Evolutionary conservation across 441 rosid species (phyloP).

Genomic region (Brassica hybrid): DNA sequence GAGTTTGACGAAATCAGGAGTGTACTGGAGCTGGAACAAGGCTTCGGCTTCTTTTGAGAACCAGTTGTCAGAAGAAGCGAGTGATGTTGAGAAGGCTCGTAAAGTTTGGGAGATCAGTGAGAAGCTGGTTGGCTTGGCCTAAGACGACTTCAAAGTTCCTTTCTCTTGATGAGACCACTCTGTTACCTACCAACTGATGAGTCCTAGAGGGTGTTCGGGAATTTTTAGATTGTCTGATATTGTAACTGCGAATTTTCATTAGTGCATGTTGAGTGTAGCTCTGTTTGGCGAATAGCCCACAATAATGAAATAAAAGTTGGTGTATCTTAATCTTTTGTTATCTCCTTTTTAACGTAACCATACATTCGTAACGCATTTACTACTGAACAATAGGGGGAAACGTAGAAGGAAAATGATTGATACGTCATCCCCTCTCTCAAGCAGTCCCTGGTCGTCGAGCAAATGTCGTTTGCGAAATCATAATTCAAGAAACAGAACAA

Average conservation of each 20-base stretch:
- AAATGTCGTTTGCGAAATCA: too few relatives aligned
- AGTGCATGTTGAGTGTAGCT: conserved; percentile 36
- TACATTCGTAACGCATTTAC: too few relatives aligned
- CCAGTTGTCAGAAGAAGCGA: conserved; percentile 82
- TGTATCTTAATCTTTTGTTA: background rate
- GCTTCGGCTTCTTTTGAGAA: conserved; percentile 87
- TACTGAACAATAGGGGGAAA: too few relatives aligned
- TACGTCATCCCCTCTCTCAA: background rate
- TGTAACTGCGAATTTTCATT: background rate
- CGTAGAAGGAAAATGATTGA: background rate
- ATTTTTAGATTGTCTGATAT: conserved; percentile 23
- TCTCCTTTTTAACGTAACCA: too few relatives aligned
- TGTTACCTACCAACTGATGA: conserved; percentile 14
- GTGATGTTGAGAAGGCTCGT: conserved; percentile 74
- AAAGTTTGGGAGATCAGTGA: conserved; percentile 92
- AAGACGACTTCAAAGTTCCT: conserved; percentile 4
- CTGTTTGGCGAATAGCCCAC: conserved; percentile 17
- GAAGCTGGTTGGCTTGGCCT: conserved; percentile 85
- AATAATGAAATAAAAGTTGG: conserved; percentile 30
- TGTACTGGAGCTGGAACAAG: conserved; percentile 99
- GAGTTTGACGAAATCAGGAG: conserved; percentile 83
- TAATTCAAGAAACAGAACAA: background rate
- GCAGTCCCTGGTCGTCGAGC: background rate
- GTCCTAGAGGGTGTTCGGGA: background rate
- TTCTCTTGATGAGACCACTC: conserved; percentile 2